These are phyloP conservation scores for Veloporphyrellus conicus DNA, from an alignment of 1,284 basidiomycete species.

Conservation along the genomic window DNA sequence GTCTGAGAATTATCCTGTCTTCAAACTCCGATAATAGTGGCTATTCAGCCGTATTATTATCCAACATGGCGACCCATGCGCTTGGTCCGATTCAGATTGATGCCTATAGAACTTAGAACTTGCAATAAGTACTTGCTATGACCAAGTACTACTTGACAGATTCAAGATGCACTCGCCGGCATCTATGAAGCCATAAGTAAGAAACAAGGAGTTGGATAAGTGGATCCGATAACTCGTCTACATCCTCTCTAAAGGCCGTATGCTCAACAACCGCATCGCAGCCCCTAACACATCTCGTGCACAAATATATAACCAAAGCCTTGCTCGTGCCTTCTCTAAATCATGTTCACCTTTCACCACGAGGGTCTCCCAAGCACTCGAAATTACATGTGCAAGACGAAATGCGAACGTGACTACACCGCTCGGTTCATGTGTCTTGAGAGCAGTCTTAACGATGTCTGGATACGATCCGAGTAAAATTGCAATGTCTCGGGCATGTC, in stretches of 20 bases:
- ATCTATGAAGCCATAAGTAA: too few species aligned
- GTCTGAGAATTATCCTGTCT: too few species aligned
- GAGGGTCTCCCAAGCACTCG: conserved; percentile 84
- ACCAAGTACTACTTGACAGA: too few species aligned
- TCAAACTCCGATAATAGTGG: too few species aligned
- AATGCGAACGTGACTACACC: conserved; percentile 82
- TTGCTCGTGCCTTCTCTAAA: conserved; percentile 75
- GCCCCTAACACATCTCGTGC: conserved; percentile 85
- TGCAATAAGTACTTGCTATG: too few species aligned
- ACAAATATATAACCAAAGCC: conserved; percentile 86
- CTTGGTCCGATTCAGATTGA: too few species aligned
- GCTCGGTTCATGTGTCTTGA: conserved; percentile 86
- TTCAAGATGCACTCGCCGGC: too few species aligned
- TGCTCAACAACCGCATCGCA: conserved; percentile 84
- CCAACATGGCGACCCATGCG: too few species aligned
- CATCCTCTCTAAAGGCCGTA: conserved; percentile 91
- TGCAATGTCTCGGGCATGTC: conserved; percentile 83
- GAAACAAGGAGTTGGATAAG: too few species aligned
- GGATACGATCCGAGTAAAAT: conserved; percentile 89
- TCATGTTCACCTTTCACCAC: conserved; percentile 81
- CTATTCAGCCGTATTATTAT: too few species aligned
- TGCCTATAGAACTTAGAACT: too few species aligned
- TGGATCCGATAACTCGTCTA: too few species aligned
- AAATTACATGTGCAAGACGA: conserved; percentile 76
- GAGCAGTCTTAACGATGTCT: conserved; percentile 81